These are phyloP conservation scores for Cordyceps militaris DNA, from an alignment of 2,329 filamentous ascomycete genomes.

Conservation along the genomic window DNA sequence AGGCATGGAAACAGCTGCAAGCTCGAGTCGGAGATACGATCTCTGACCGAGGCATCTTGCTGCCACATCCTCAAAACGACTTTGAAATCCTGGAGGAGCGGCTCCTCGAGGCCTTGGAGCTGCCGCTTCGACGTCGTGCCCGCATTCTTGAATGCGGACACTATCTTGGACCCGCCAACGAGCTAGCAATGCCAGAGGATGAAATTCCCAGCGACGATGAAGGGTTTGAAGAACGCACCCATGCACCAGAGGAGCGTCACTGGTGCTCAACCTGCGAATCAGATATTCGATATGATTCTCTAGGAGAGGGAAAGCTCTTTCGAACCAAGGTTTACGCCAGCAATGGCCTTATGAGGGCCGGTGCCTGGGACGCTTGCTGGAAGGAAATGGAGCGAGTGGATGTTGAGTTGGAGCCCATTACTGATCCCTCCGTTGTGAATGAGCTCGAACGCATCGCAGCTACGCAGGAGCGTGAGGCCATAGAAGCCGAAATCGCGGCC, in stretches of 20 bases:
- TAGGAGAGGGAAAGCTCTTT: conserved; percentile 54
- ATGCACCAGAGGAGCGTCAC: conserved; percentile 32
- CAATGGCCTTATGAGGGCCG: conserved; percentile 86
- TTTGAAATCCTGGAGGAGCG: conserved; percentile 75
- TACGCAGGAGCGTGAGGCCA: conserved; percentile 33
- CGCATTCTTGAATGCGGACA: conserved; percentile 70
- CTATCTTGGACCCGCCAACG: conserved; percentile 58
- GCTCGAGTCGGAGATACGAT: conserved; percentile 68
- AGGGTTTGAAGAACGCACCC: conserved; percentile 24
- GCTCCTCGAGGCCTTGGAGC: conserved; percentile 65
- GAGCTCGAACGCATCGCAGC: conserved; percentile 52
- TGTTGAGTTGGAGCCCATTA: conserved; percentile 75
- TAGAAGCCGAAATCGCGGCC: conserved; percentile 26
- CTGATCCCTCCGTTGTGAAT: conserved; percentile 51
- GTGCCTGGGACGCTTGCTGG: conserved; percentile 92
- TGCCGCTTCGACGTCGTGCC: conserved; percentile 57
- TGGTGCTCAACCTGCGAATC: conserved; percentile 52
- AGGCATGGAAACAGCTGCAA: conserved; percentile 60
- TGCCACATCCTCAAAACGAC: conserved; percentile 72
- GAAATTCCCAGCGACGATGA: conserved; percentile 42
- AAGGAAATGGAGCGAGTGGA: conserved; percentile 98
- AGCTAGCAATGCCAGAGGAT: conserved; percentile 35
- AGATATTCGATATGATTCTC: conserved; percentile 48
- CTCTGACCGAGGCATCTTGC: conserved; percentile 63
- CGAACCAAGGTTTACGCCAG: conserved; percentile 86